Evolutionary conservation across 2,329 filamentous ascomycete genomes (phyloP).

Genomic region (Podosphaera aphanis): DNA sequence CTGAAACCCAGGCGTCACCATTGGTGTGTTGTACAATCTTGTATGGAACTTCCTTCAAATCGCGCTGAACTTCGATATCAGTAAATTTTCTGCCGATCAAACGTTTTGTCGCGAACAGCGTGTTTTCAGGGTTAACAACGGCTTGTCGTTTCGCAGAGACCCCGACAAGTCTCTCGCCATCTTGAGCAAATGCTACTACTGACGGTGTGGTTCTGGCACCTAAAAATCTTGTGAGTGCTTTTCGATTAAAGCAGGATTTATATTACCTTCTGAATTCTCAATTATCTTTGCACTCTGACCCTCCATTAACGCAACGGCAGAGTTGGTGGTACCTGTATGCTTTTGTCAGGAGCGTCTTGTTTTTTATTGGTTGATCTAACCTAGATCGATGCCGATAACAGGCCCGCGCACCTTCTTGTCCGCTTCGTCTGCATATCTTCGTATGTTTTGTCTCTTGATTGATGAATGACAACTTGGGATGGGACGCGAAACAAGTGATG

Average conservation of each 20-base stretch:
- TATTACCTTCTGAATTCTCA: slow-evolving; percentile 84
- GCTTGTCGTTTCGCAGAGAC: slow-evolving; percentile 95
- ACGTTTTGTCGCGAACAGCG: slow-evolving; percentile 94
- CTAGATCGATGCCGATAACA: slow-evolving; percentile 95
- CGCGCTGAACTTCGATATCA: slow-evolving; percentile 80
- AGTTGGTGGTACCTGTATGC: slow-evolving; percentile 64
- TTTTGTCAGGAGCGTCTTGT: slow-evolving; percentile 8
- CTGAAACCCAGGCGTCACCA: slow-evolving; percentile 87
- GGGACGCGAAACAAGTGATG: slow-evolving; percentile 42
- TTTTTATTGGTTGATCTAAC: slow-evolving; percentile 25
- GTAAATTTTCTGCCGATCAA: slow-evolving; percentile 95
- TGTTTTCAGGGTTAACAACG: slow-evolving; percentile 96
- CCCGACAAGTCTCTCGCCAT: slow-evolving; percentile 89
- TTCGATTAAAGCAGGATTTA: background rate
- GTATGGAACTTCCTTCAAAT: slow-evolving; percentile 94
- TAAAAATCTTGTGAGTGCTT: slow-evolving; percentile 15
- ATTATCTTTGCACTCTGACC: slow-evolving; percentile 89
- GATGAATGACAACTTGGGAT: slow-evolving; percentile 45
- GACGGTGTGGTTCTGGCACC: slow-evolving; percentile 81
- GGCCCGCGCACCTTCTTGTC: slow-evolving; percentile 73
- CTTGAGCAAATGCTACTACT: slow-evolving; percentile 84
- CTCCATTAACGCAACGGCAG: slow-evolving; percentile 92
- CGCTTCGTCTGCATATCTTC: slow-evolving; percentile 55
- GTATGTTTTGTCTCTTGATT: slow-evolving; percentile 47
- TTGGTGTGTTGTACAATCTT: slow-evolving; percentile 96